Evolutionary conservation across 805 yeast genomes (phyloP).

Genomic region (Candida andamanensis): DNA sequence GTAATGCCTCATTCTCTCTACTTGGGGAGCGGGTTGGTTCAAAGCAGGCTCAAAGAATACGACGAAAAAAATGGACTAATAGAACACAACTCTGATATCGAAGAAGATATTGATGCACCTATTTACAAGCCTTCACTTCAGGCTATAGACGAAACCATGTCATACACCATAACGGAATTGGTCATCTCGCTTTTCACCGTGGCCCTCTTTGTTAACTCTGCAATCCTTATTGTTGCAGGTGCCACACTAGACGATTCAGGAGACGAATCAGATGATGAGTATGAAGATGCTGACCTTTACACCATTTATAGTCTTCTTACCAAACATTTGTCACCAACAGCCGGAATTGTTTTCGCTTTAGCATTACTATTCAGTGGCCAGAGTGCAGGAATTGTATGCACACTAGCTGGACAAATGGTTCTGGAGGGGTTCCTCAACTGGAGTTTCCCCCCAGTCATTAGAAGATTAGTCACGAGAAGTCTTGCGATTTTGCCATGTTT

Average conservation of each 20-base stretch:
- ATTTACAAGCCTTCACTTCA: slow-evolving; percentile 35
- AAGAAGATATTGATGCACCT: neutral
- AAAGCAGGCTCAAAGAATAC: slow-evolving; percentile 73
- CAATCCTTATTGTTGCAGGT: slow-evolving; percentile 81
- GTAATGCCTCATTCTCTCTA: slow-evolving; percentile 92
- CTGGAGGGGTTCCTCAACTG: slow-evolving; percentile 84
- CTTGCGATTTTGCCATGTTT: slow-evolving; percentile 84
- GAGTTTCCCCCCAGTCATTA: slow-evolving; percentile 75
- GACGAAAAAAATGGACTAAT: slow-evolving; percentile 59
- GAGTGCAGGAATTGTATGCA: slow-evolving; percentile 91
- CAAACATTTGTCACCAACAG: slow-evolving; percentile 71
- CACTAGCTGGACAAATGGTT: slow-evolving; percentile 90
- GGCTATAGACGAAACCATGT: slow-evolving; percentile 38
- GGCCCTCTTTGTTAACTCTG: slow-evolving; percentile 42
- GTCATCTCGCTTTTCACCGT: slow-evolving; percentile 36
- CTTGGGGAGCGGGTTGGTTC: slow-evolving; percentile 82
- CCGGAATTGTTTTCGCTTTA: slow-evolving; percentile 83
- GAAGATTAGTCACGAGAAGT: slow-evolving; percentile 75
- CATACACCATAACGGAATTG: slow-evolving; percentile 36
- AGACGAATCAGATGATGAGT: slow-evolving; percentile 29
- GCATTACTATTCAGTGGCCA: slow-evolving; percentile 91
- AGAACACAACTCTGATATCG: neutral
- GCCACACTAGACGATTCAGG: slow-evolving; percentile 52
- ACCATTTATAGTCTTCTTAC: slow-evolving; percentile 72
- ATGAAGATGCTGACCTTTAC: slow-evolving; percentile 62